Base-by-base conservation (phyloP, 2,329 filamentous ascomycete genomes). In the Venturia aucupariae region DNA sequence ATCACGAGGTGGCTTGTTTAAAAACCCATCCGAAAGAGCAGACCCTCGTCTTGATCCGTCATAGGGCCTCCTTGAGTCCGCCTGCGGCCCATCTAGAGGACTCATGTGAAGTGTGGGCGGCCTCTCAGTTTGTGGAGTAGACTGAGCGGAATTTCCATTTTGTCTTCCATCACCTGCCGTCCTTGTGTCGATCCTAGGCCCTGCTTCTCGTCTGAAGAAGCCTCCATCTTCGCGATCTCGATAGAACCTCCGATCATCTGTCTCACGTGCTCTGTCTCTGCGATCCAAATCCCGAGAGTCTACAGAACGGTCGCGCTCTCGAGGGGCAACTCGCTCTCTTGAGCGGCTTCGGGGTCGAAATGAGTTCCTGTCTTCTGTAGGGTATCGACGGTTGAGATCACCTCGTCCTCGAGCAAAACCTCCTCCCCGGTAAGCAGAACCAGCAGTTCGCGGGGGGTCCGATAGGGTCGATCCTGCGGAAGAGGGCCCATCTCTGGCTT, bases 401-500 rank as follows among this genome's bases (percentile, higher is more conserved):
- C 73, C 76, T 66, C 77, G 70, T 62, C 82, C 85, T 57, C 51
- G 70, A 17, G 72, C 73, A 63, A 71, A 69, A 57, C 64, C 48
- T 57, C 51, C 51, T 38, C 86, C 83, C 24, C 76, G 74, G 65
- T 78, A 76, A 64, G 81, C 81, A 10, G 81, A 80, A 11, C 79
- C 79, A 10, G 79, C 74, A 22, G 80, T 82, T 65, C 87, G 86
- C 0, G 83, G 80, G 15, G 84, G 81, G 67, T 92, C 89, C 0
- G 88, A 89, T 27, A 85, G 86, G 11, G 85, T 85, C 3, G 89
- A 90, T 4, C 86, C 86, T 22, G 86, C 87, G 1, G 88, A 89
- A 27, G 86, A 82, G 13, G 89, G 88, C 0, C 88, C 89, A 70
- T 92, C 89, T 70, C 89, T 81, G 10, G 88, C 90, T 19, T 83